Evolutionary conservation across 805 yeast genomes (phyloP).

Genomic region (Zygotorulaspora danielsina): DNA sequence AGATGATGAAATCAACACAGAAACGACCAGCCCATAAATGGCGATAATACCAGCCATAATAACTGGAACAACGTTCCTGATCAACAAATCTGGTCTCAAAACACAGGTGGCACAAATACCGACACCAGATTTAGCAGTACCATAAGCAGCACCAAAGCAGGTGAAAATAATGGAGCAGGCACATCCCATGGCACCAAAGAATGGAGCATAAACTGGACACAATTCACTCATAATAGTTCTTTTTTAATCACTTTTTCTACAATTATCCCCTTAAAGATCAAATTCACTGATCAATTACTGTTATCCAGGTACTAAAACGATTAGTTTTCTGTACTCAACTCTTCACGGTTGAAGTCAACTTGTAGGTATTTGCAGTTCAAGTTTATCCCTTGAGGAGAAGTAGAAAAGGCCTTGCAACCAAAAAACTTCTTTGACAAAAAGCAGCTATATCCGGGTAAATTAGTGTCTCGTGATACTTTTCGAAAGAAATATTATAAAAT

Average conservation of each 20-base stretch:
- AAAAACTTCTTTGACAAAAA: slow-evolving; percentile 7
- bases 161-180: slow-evolving; percentile 99
- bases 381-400: slow-evolving; percentile 11
- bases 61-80: slow-evolving; percentile 92
- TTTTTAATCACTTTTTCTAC: slow-evolving; percentile 1
- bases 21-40: slow-evolving; percentile 94
- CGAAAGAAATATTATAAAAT: not conserved
- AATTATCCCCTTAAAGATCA: slow-evolving; percentile 1
- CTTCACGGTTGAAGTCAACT: too few species aligned
- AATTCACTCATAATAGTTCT: slow-evolving; percentile 31
- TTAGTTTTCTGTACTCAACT: not conserved
- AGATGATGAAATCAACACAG: slow-evolving; percentile 88
- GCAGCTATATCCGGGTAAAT: slow-evolving; percentile 10
- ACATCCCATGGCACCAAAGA: slow-evolving; percentile 99
- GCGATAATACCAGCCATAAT: slow-evolving; percentile 99
- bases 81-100: slow-evolving; percentile 91
- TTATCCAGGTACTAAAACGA: slow-evolving; percentile 1
- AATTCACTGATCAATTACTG: slow-evolving; percentile 1
- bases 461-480: slow-evolving; percentile 4
- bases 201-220: slow-evolving; percentile 61
- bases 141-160: slow-evolving; percentile 98
- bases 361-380: too few species aligned
- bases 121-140: slow-evolving; percentile 98
- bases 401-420: slow-evolving; percentile 13
- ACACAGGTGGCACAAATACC: slow-evolving; percentile 99